phyloP scores from a whole-genome alignment of 371 early-diverging fungal genomes.

The Mortierella polycephala region DNA sequence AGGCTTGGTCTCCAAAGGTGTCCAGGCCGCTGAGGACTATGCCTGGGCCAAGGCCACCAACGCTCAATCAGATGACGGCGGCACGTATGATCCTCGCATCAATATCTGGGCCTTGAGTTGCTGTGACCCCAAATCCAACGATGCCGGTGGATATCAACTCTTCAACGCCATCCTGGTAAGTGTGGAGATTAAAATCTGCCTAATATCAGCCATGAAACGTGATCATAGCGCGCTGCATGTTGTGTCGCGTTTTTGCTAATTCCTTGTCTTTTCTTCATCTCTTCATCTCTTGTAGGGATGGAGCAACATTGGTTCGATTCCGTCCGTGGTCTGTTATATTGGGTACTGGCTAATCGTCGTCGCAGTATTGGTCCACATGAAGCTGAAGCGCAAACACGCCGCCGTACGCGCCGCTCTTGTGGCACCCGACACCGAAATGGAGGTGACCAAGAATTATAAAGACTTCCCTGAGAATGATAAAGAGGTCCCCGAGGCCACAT shows the following conservation, averaged over 20 bases:
- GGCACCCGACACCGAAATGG: neutral
- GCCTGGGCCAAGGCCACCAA: constrained; percentile 55
- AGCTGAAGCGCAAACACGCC: constrained; percentile 32
- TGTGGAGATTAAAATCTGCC: neutral
- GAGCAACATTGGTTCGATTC: constrained; percentile 77
- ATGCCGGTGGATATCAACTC: constrained; percentile 72
- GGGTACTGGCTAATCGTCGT: constrained; percentile 74
- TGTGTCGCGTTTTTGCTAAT: neutral
- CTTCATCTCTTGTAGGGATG: constrained; percentile 62
- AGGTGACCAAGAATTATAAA: neutral
- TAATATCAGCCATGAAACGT: neutral
- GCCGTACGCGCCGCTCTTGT: neutral
- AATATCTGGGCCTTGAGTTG: constrained; percentile 56
- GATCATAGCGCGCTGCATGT: neutral
- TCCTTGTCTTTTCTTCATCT: neutral
- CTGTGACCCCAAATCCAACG: constrained; percentile 51
- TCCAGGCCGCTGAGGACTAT: constrained; percentile 48
- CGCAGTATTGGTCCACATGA: constrained; percentile 23
- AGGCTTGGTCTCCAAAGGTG: constrained; percentile 71
- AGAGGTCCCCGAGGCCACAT: neutral
- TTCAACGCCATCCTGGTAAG: constrained; percentile 75
- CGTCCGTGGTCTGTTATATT: constrained; percentile 74
- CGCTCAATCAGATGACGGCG: constrained; percentile 57
- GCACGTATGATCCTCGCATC: constrained; percentile 56
- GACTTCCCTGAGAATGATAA: constrained; percentile 1